These are phyloP conservation scores for Entonaema liquescens DNA, from an alignment of 495 filamentous ascomycete species.

Conservation along the genomic window DNA sequence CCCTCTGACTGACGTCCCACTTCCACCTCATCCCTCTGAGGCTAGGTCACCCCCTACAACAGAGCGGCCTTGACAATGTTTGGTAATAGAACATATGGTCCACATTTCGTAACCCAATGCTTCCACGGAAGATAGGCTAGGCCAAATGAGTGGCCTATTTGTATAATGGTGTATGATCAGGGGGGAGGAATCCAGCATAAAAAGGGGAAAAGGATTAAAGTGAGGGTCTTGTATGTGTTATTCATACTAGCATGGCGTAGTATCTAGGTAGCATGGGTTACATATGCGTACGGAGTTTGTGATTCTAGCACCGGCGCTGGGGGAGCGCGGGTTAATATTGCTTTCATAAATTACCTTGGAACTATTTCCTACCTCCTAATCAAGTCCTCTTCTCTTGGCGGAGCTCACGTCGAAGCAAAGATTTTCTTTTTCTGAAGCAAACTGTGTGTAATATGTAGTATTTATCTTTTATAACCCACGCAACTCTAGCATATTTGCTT, in stretches of 20 bases:
- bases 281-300: constrained; percentile 15
- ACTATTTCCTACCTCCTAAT: constrained; percentile 13
- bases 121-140: neutral
- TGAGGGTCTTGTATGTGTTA: constrained; percentile 3
- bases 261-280: constrained; percentile 13
- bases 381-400: constrained; percentile 2
- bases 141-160: neutral
- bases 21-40: constrained; percentile 59
- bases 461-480: too few species aligned
- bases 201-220: constrained; percentile 3
- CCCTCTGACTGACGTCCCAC: constrained; percentile 52
- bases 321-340: constrained; percentile 11
- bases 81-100: constrained; percentile 20
- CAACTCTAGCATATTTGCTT: too few species aligned
- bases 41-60: constrained; percentile 35
- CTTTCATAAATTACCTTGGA: constrained; percentile 11
- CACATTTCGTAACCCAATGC: neutral
- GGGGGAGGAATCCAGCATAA: neutral
- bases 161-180: constrained; percentile 14
- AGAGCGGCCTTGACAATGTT: constrained; percentile 25
- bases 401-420: neutral
- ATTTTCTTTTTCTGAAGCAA: neutral
- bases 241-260: constrained; percentile 8
- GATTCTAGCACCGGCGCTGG: constrained; percentile 23
- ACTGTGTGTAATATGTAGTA: neutral